Evolutionary conservation across 805 yeast genomes (phyloP).

Genomic region (Cyberlindnera mrakii): DNA sequence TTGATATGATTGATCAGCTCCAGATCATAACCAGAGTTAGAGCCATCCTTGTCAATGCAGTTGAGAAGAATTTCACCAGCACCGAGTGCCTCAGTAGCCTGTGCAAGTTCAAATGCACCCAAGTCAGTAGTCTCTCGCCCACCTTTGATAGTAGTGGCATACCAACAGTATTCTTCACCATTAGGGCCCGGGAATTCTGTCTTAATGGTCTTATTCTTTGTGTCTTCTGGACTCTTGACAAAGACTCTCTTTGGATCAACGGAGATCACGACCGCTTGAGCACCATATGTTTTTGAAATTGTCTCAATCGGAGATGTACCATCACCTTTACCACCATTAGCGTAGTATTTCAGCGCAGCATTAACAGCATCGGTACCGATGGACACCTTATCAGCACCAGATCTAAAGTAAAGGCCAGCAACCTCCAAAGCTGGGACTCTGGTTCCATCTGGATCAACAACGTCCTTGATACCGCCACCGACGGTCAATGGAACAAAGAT

Average conservation of each 20-base stretch:
- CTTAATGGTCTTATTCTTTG: conserved; percentile 57
- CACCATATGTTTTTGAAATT: conserved; percentile 87
- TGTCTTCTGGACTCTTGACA: conserved; percentile 53
- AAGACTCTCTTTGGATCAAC: conserved; percentile 95
- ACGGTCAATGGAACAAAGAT: conserved; percentile 96
- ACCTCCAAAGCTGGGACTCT: conserved; percentile 79
- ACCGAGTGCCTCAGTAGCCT: conserved; percentile 87
- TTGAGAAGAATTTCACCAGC: conserved; percentile 94
- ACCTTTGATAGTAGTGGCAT: conserved; percentile 93
- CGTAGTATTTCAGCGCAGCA: conserved; percentile 81
- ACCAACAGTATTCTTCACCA: conserved; percentile 86
- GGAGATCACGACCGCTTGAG: conserved; percentile 95
- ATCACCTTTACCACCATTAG: conserved; percentile 45
- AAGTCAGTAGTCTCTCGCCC: conserved; percentile 87
- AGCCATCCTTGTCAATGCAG: conserved; percentile 96
- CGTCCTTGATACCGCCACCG: conserved; percentile 96
- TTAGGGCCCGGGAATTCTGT: conserved; percentile 74
- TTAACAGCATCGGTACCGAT: conserved; percentile 96
- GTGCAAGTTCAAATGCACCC: conserved; percentile 86
- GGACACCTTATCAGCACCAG: conserved; percentile 97
- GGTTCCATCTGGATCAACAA: conserved; percentile 80
- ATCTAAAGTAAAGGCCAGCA: conserved; percentile 84
- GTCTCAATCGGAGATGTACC: conserved; percentile 91
- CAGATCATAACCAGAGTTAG: conserved; percentile 88
- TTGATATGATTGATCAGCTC: conserved; percentile 81